A percentile compares a stretch with the other conserved stretches of the same genome.
These are phyloP conservation scores for Trypanosoma cruzi DNA, from an alignment of 208 protist species.

Conservation along the genomic window DNA sequence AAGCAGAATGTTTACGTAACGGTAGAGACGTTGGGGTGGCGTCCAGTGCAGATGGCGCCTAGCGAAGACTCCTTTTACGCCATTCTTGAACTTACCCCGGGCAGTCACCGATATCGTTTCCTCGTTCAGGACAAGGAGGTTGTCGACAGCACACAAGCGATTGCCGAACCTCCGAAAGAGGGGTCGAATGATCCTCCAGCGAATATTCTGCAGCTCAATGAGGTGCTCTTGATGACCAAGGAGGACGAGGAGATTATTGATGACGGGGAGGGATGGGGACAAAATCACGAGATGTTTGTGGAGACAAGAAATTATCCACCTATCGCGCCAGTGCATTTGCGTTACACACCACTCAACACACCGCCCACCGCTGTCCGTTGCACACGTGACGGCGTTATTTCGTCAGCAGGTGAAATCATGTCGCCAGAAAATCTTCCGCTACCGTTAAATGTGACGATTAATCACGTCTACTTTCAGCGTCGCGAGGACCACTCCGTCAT, in stretches of 20 bases:
- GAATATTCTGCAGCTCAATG: constrained; percentile 76
- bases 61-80: constrained; percentile 89
- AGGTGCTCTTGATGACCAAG: constrained; percentile 62
- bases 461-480: constrained; percentile 93
- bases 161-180: constrained; percentile 34
- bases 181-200: constrained; percentile 24
- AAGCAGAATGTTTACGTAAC: constrained; percentile 49
- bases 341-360: constrained; percentile 92
- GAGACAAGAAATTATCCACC: constrained; percentile 89
- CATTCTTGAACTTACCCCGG: constrained; percentile 72
- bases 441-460: constrained; percentile 90
- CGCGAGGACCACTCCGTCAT: constrained; percentile 87
- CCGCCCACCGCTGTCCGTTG: constrained; percentile 87
- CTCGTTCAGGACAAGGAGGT: constrained; percentile 65
- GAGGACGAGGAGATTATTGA: constrained; percentile 87
- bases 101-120: constrained; percentile 86
- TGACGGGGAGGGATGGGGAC: constrained; percentile 78
- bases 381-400: constrained; percentile 55
- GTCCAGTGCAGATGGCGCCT: constrained; percentile 75
- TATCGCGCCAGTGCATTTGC: constrained; percentile 88
- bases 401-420: constrained; percentile 46
- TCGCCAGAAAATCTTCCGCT: constrained; percentile 81
- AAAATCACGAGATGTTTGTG: constrained; percentile 83
- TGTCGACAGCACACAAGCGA: constrained; percentile 76
- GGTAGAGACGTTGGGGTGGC: constrained; percentile 74